Percentiles rank a stretch among this genome's conserved stretches.
Conservation (phyloP, 2,329 filamentous ascomycete genomes). For the Rhexocercosporidium sp. region DNA sequence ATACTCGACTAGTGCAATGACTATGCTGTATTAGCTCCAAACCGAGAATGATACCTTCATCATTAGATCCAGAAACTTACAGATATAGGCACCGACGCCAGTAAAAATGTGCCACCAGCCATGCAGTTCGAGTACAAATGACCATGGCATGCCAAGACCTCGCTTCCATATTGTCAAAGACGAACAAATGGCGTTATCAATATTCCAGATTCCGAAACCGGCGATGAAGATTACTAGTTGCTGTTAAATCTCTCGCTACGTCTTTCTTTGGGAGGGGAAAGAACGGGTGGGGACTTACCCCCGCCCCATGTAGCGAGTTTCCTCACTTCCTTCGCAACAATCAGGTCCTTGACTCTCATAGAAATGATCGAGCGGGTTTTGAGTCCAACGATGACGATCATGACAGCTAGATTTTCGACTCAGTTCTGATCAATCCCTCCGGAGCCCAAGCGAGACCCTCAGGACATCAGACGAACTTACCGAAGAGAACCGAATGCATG, state of each 20-base stretch:
- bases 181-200: slow-evolving; percentile 59
- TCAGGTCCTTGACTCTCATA: slow-evolving; percentile 31
- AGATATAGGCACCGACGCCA: slow-evolving; percentile 54
- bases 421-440: neutral
- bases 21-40: slow-evolving; percentile 20
- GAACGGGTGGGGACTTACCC: slow-evolving; percentile 25
- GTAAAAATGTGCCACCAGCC: slow-evolving; percentile 70
- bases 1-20: slow-evolving; percentile 43
- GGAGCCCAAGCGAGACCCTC: neutral
- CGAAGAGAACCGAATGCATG: slow-evolving; percentile 38
- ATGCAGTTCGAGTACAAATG: slow-evolving; percentile 62
- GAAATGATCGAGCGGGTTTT: slow-evolving; percentile 40
- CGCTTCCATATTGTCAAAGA: slow-evolving; percentile 52
- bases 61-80: slow-evolving; percentile 28
- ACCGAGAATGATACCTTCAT: neutral
- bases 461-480: slow-evolving; percentile 13
- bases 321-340: slow-evolving; percentile 34
- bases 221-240: slow-evolving; percentile 44
- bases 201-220: slow-evolving; percentile 60
- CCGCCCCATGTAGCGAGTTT: slow-evolving; percentile 35
- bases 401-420: slow-evolving; percentile 15
- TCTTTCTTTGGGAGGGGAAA: neutral
- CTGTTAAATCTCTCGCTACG: neutral
- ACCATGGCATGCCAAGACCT: slow-evolving; percentile 57
- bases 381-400: slow-evolving; percentile 33